phyloP scores from a whole-genome alignment of 768 basidiomycete species.

The Leucosporidium creatinivorum region DNA sequence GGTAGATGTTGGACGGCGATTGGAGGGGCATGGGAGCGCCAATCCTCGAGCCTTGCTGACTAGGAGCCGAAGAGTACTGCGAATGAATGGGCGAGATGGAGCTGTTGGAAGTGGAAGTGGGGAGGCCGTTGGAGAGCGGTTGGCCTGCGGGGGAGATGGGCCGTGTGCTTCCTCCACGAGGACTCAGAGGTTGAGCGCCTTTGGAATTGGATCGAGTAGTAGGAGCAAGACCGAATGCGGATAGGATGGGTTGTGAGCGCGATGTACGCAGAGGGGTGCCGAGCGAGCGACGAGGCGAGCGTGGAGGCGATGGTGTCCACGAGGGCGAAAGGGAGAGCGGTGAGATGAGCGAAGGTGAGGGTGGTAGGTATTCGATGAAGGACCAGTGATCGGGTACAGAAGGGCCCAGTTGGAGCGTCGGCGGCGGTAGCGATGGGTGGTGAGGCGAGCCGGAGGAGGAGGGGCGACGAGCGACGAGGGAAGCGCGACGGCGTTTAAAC shows the following conservation, averaged over 20 bases:
- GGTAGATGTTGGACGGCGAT: slow-evolving; percentile 1
- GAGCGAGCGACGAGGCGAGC: background rate
- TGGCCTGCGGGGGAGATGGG: background rate
- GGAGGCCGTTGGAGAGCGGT: background rate
- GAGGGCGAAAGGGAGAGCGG: background rate
- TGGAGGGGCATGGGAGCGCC: slow-evolving; percentile 7
- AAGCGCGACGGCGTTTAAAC: no score
- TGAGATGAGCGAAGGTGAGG: background rate
- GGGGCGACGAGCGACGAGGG: no score
- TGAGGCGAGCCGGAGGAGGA: no score
- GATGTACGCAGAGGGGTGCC: background rate
- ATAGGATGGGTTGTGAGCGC: background rate
- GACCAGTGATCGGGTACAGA: background rate
- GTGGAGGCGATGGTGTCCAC: background rate
- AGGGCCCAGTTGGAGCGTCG: background rate
- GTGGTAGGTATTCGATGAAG: background rate
- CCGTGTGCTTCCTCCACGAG: no score
- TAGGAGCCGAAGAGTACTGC: slow-evolving; percentile 2
- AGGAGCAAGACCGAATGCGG: slow-evolving; percentile 10
- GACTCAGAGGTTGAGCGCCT: slow-evolving; percentile 27
- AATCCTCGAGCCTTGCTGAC: background rate
- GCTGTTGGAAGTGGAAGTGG: background rate
- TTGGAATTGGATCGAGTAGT: background rate
- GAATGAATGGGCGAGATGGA: slow-evolving; percentile 14
- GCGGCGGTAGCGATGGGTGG: background rate